Conservation (phyloP, 108 stramenopile species). For the Cyclotella choctawhatcheeana region DNA sequence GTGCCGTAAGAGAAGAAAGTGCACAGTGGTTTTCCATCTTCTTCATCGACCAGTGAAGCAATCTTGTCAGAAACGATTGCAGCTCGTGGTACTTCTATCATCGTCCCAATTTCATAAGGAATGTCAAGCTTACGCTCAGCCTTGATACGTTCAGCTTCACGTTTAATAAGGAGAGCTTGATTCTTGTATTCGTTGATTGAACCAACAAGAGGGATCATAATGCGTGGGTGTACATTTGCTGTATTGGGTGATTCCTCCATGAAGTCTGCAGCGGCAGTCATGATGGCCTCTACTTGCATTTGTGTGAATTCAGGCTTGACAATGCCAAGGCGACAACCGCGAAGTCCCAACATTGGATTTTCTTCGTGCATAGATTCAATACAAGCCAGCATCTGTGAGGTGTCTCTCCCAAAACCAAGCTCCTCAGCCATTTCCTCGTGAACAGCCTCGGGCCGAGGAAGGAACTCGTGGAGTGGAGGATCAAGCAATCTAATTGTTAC, state of each 20-base stretch:
- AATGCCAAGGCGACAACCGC: constrained; percentile 83
- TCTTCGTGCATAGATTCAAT: constrained; percentile 77
- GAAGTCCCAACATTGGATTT: constrained; percentile 86
- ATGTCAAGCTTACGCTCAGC: constrained; percentile 57
- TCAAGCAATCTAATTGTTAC: constrained; percentile 87
- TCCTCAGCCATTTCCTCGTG: constrained; percentile 59
- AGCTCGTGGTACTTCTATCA: constrained; percentile 92
- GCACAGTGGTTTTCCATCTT: constrained; percentile 65
- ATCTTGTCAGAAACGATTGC: constrained; percentile 76
- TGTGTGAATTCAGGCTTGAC: constrained; percentile 63
- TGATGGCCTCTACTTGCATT: constrained; percentile 85
- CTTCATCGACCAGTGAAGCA: constrained; percentile 65
- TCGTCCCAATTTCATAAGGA: constrained; percentile 83
- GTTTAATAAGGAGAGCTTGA: constrained; percentile 64
- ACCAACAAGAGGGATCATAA: constrained; percentile 76
- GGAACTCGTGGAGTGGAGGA: constrained; percentile 89
- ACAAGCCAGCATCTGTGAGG: constrained; percentile 50
- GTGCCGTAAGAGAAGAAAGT: constrained; percentile 88
- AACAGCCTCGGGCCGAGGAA: constrained; percentile 62
- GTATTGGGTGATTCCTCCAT: constrained; percentile 47
- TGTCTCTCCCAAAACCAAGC: constrained; percentile 58
- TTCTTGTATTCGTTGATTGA: constrained; percentile 62
- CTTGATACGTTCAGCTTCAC: constrained; percentile 58
- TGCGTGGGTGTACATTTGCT: constrained; percentile 63
- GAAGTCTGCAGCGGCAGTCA: constrained; percentile 66